Evolutionary conservation across 1,139 yeast genomes (phyloP).

Genomic region (Suhomyces atakaporum): DNA sequence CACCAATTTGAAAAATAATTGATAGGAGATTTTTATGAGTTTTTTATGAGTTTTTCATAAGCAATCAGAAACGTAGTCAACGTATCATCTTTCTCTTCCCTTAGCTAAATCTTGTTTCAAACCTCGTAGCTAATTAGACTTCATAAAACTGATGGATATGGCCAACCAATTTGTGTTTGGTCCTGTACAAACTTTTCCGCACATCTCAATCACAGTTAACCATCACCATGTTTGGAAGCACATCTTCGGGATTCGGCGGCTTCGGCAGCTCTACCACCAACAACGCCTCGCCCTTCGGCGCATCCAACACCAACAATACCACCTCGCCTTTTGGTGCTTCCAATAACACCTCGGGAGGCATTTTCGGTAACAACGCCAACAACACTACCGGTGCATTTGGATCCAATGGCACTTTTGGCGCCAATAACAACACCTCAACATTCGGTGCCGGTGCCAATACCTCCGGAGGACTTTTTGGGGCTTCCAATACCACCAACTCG

Average conservation of each 20-base stretch:
- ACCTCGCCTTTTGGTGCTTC: constrained; percentile 26
- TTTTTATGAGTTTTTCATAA: too few species aligned
- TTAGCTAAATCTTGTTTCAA: too few species aligned
- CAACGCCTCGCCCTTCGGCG: constrained; percentile 20
- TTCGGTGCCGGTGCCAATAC: constrained; percentile 21
- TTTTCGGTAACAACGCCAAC: constrained; percentile 11
- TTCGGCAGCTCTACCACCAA: constrained; percentile 19
- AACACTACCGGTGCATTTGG: constrained; percentile 2
- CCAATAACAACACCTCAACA: constrained; percentile 22
- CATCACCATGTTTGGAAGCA: constrained; percentile 25
- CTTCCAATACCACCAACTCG: constrained; percentile 9
- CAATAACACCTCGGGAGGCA: constrained; percentile 24
- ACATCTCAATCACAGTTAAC: neutral
- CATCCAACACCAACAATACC: constrained; percentile 11
- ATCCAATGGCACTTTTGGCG: constrained; percentile 7
- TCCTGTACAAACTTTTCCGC: too few species aligned
- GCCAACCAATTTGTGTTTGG: too few species aligned
- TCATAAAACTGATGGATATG: too few species aligned
- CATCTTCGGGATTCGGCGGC: constrained; percentile 29
- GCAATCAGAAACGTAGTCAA: too few species aligned
- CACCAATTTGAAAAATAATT: too few species aligned
- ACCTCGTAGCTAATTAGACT: too few species aligned
- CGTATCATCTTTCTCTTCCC: too few species aligned
- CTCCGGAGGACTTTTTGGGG: constrained; percentile 14
- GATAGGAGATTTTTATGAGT: too few species aligned